Percentiles rank a stretch among this genome's conserved stretches.
These are phyloP conservation scores for Dioszegia hungarica DNA, from an alignment of 768 basidiomycete genomes.

Conservation along the genomic window DNA sequence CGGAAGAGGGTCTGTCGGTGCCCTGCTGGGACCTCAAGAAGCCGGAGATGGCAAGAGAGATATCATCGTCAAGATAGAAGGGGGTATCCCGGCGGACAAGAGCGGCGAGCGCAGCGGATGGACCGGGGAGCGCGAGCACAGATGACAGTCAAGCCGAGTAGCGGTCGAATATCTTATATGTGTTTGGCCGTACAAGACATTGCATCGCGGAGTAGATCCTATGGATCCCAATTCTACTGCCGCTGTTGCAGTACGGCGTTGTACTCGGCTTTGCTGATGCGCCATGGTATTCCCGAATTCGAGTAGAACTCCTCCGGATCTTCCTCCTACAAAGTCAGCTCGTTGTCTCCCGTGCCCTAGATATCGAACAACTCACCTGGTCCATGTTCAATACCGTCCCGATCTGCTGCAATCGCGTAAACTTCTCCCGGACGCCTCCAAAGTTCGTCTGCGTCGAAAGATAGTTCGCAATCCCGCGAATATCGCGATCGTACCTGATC, in stretches of 20 bases:
- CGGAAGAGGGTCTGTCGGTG: no score
- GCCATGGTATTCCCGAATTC: constrained; percentile 67
- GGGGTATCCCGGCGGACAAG: no score
- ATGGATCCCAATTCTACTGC: no score
- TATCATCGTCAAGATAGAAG: no score
- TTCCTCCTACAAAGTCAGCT: constrained; percentile 63
- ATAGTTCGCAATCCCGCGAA: constrained; percentile 75
- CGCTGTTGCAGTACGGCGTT: constrained; percentile 34
- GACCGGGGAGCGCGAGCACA: no score
- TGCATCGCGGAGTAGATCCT: no score
- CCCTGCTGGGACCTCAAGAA: no score
- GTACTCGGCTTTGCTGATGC: constrained; percentile 34
- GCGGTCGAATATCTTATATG: no score
- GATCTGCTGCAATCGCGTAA: constrained; percentile 84
- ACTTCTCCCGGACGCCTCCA: constrained; percentile 88
- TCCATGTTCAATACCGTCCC: constrained; percentile 87
- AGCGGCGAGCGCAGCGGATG: no score
- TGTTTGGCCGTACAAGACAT: no score
- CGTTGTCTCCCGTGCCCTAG: not conserved
- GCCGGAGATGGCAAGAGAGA: no score
- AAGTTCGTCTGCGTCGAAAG: constrained; percentile 82
- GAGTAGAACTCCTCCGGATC: constrained; percentile 93
- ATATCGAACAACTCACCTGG: constrained; percentile 32
- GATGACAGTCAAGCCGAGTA: no score
- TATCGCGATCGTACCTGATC: constrained; percentile 87